Conservation (phyloP, 2,329 filamentous ascomycete species). For the Phoma sp. region DNA sequence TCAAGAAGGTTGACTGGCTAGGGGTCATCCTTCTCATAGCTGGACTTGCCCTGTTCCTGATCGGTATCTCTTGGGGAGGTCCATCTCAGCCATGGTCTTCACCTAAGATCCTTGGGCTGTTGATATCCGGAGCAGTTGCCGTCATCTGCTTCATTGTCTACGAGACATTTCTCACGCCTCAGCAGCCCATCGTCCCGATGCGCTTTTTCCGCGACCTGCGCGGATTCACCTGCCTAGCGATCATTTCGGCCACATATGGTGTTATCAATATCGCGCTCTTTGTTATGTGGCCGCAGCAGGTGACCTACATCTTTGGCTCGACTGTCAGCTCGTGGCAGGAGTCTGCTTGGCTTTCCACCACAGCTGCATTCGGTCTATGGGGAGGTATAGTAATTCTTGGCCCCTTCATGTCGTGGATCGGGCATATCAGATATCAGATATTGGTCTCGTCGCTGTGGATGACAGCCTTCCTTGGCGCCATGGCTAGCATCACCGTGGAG, state of each 20-base stretch:
- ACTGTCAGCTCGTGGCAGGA: slow-evolving; percentile 29
- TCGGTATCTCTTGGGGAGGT: slow-evolving; percentile 54
- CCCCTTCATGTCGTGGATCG: slow-evolving; percentile 32
- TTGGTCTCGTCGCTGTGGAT: slow-evolving; percentile 23
- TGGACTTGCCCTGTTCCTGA: slow-evolving; percentile 50
- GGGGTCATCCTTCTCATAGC: slow-evolving; percentile 52
- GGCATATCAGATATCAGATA: slow-evolving; percentile 25
- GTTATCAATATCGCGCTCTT: slow-evolving; percentile 35
- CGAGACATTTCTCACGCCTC: slow-evolving; percentile 24
- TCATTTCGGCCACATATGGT: slow-evolving; percentile 34
- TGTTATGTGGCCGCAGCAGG: slow-evolving; percentile 40
- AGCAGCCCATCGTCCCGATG: slow-evolving; percentile 37
- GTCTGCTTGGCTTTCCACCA: slow-evolving; percentile 34
- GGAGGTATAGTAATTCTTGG: slow-evolving; percentile 35
- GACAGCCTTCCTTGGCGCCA: slow-evolving; percentile 20
- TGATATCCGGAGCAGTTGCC: slow-evolving; percentile 26
- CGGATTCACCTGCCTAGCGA: slow-evolving; percentile 35
- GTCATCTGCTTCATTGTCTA: slow-evolving; percentile 22
- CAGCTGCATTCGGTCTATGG: slow-evolving; percentile 39
- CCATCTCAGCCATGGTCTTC: slow-evolving; percentile 17
- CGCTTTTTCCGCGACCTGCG: slow-evolving; percentile 39
- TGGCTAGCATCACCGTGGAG: slow-evolving; percentile 25
- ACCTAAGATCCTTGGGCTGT: slow-evolving; percentile 31
- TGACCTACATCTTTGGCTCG: slow-evolving; percentile 22
- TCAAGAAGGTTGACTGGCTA: slow-evolving; percentile 50